Conservation (phyloP, 2,329 filamentous ascomycete species). For the Colletotrichum tamarilloi region DNA sequence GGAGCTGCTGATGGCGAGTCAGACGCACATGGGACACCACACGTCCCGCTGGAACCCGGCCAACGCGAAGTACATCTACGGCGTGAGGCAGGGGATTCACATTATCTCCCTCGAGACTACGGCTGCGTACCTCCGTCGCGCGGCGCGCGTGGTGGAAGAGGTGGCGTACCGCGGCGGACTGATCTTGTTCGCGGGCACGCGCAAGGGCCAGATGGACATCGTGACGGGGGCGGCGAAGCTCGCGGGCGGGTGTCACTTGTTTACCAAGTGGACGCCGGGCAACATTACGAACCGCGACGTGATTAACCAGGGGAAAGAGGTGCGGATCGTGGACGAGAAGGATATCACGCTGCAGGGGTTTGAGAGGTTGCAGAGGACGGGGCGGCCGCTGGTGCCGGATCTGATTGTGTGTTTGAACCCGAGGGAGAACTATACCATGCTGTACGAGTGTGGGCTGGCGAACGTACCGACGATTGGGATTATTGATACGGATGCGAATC, state of each 20-base stretch:
- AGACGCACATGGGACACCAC: conserved; percentile 90
- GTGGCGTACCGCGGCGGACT: conserved; percentile 85
- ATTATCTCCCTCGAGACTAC: conserved; percentile 93
- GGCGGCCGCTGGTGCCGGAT: conserved; percentile 82
- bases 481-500: conserved; percentile 92
- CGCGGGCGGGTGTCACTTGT: conserved; percentile 85
- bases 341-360: conserved; percentile 73
- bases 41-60: conserved; percentile 94
- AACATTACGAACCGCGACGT: conserved; percentile 93
- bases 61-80: conserved; percentile 94
- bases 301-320: conserved; percentile 77
- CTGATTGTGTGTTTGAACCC: conserved; percentile 94
- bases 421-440: conserved; percentile 87
- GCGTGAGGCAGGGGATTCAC: conserved; percentile 87
- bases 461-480: conserved; percentile 95
- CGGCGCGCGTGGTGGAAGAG: conserved; percentile 91
- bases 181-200: conserved; percentile 90
- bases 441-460: conserved; percentile 90
- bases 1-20: conserved; percentile 88
- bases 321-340: conserved; percentile 81
- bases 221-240: conserved; percentile 85
- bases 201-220: conserved; percentile 81
- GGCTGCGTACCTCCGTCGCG: conserved; percentile 88
- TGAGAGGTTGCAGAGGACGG: conserved; percentile 70
- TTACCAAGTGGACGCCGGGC: conserved; percentile 92